Evolutionary conservation across 139 green algal species (phyloP).

Genomic region (Coelastrella sp.): DNA sequence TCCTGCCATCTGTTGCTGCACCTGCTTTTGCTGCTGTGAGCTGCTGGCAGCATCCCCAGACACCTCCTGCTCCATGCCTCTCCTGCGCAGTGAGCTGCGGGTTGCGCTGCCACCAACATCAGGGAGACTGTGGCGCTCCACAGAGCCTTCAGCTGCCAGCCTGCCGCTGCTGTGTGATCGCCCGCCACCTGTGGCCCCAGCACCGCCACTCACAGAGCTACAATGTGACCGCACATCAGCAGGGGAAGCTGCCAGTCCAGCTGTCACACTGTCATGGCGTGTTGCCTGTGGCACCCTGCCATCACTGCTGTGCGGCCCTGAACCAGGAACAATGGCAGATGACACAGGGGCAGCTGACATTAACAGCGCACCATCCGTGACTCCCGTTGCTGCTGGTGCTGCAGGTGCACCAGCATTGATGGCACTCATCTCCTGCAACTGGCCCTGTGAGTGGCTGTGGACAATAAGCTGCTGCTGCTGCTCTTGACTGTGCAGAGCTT

Average conservation of each 20-base stretch:
- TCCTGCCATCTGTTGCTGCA: conserved; percentile 3
- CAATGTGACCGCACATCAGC: conserved; percentile 27
- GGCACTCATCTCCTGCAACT: neutral
- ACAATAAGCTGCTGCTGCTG: too few species aligned
- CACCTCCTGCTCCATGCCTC: neutral
- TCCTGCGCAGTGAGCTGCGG: neutral
- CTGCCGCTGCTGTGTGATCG: neutral
- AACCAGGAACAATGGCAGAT: neutral
- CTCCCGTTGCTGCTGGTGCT: conserved; percentile 8
- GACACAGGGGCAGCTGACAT: neutral
- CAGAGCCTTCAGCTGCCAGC: neutral
- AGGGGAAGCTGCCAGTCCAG: neutral
- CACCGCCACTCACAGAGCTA: conserved; percentile 37
- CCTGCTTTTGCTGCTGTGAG: conserved; percentile 1
- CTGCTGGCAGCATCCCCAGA: neutral
- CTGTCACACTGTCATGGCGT: neutral
- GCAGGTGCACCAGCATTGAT: neutral
- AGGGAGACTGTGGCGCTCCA: neutral
- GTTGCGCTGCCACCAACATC: conserved; percentile 33
- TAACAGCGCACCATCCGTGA: neutral
- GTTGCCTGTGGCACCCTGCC: neutral
- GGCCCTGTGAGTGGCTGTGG: too few species aligned
- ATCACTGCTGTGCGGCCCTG: neutral
- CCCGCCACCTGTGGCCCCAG: neutral
- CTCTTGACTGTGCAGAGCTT: too few species aligned